Conservation (phyloP, 208 protist species). For the Acanthamoeba sp. region DNA sequence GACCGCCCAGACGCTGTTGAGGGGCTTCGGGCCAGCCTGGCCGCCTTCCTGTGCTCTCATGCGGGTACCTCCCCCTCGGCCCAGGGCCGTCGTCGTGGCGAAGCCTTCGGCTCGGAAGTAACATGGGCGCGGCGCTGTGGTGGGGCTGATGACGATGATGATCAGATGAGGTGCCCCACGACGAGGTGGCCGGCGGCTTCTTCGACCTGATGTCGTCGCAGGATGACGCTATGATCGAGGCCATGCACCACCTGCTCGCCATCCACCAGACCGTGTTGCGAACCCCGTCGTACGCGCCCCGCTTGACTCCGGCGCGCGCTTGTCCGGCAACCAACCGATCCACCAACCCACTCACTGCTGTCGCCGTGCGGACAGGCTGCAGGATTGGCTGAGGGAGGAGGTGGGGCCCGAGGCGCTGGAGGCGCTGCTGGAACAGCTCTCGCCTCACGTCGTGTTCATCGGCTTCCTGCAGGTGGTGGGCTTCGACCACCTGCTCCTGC, state of each 20-base stretch:
- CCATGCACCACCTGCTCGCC: slow-evolving; percentile 11
- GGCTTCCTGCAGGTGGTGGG: not conserved
- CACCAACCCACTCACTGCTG: too few relatives aligned
- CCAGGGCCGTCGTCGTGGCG: too few relatives aligned
- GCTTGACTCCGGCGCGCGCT: not conserved
- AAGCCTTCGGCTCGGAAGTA: too few relatives aligned
- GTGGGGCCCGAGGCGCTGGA: not conserved
- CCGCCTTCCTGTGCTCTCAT: not conserved
- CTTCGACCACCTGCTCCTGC: not conserved
- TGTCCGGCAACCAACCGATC: too few relatives aligned
- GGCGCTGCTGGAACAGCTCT: not conserved
- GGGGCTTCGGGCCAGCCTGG: not conserved
- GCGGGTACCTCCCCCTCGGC: not conserved
- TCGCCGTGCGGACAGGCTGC: too few relatives aligned
- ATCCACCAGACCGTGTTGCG: not conserved
- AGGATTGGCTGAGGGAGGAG: not conserved
- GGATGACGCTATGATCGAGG: slow-evolving; percentile 6
- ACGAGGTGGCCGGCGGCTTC: not conserved
- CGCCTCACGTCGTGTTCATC: slow-evolving; percentile 11
- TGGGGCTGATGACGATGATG: not conserved
- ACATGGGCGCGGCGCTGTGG: too few relatives aligned
- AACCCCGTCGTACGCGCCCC: not conserved
- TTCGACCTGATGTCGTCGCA: slow-evolving; percentile 23
- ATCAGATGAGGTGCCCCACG: not conserved
- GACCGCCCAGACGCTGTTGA: not conserved